Evolutionary conservation across 2,329 filamentous ascomycete species (phyloP).

Genomic region (Colletotrichum gigasporum): DNA sequence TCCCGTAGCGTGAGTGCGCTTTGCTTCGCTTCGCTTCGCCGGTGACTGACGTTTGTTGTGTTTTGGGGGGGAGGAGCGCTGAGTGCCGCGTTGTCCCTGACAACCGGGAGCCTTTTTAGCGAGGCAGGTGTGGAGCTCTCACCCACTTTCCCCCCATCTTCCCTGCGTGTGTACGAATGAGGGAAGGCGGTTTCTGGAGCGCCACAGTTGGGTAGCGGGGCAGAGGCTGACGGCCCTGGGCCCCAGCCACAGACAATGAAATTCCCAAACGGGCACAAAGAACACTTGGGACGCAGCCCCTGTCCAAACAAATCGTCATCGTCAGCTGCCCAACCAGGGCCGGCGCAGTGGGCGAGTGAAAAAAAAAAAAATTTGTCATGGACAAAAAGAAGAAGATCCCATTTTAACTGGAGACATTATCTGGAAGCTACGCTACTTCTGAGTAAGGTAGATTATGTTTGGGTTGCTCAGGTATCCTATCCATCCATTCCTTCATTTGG

Average conservation of each 20-base stretch:
- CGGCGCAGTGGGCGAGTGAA: too few species aligned
- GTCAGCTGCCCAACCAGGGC: too few species aligned
- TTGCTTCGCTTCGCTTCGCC: background rate
- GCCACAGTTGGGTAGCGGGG: background rate
- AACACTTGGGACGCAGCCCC: too few species aligned
- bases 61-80: background rate
- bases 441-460: background rate
- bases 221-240: background rate
- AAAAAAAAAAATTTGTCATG: too few species aligned
- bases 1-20: background rate
- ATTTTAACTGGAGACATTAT: background rate
- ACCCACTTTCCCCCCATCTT: background rate
- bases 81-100: slow-evolving; percentile 26
- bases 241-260: slow-evolving; percentile 25
- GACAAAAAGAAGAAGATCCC: background rate
- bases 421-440: background rate
- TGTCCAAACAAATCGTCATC: background rate
- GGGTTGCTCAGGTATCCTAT: background rate
- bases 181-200: background rate
- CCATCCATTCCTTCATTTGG: background rate
- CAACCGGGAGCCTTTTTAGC: slow-evolving; percentile 33
- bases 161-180: background rate
- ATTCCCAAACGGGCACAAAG: background rate
- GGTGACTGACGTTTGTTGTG: slow-evolving; percentile 34
- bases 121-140: background rate